These are phyloP conservation scores for Juncus effusus DNA, from an alignment of 176 grass and related monocot genomes.

Conservation along the genomic window DNA sequence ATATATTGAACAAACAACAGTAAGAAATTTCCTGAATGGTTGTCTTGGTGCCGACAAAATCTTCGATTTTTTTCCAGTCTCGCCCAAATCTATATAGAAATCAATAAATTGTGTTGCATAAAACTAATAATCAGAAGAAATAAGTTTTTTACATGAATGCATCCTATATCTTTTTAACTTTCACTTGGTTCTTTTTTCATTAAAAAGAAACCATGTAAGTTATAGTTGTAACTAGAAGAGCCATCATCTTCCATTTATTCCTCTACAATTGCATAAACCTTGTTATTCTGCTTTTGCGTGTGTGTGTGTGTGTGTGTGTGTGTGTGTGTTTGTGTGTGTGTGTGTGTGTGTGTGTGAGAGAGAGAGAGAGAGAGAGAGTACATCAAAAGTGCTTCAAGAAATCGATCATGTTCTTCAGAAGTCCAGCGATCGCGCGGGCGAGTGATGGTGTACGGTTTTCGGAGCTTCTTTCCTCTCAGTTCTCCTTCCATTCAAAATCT, in stretches of 20 bases:
- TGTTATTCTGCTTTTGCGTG: too few relatives aligned
- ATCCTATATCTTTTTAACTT: background rate
- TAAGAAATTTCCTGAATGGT: conserved; percentile 51
- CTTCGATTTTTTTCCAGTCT: conserved; percentile 98
- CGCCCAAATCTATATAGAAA: conserved; percentile 56
- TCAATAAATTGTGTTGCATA: conserved; percentile 5
- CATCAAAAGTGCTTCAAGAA: conserved; percentile 82
- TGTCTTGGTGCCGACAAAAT: conserved; percentile 83
- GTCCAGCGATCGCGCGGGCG: conserved; percentile 59
- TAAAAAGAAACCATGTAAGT: too few relatives aligned
- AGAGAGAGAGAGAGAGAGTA: conserved; percentile 9
- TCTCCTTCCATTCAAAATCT: conserved; percentile 2
- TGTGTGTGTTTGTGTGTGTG: too few relatives aligned
- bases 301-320: too few relatives aligned
- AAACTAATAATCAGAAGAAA: background rate
- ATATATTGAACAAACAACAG: background rate
- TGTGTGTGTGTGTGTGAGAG: too few relatives aligned
- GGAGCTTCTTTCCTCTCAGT: conserved; percentile 48
- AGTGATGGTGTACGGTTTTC: conserved; percentile 91
- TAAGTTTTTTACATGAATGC: background rate
- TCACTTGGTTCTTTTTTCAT: background rate
- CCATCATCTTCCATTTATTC: too few relatives aligned
- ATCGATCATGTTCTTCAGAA: conserved; percentile 79
- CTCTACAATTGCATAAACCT: too few relatives aligned
- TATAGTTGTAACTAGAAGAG: too few relatives aligned